Evolutionary conservation across 2,329 filamentous ascomycete genomes (phyloP).

Genomic region (Alternaria postmessia): DNA sequence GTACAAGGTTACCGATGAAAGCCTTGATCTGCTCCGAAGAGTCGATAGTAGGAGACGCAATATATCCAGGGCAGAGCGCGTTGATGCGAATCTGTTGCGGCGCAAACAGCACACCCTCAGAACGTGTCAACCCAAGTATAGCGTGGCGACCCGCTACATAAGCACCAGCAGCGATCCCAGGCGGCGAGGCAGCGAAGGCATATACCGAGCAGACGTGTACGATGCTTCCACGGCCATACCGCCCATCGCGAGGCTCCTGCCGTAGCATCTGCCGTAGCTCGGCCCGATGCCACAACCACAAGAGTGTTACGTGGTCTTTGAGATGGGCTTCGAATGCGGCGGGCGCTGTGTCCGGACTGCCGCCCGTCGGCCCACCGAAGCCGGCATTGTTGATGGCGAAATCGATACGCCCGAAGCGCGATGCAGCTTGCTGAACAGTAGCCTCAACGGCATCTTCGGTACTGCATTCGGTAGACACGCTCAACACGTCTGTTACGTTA

Average conservation of each 20-base stretch:
- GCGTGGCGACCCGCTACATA: conserved; percentile 62
- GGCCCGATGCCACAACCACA: conserved; percentile 63
- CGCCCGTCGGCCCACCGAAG: conserved; percentile 50
- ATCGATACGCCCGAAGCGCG: conserved; percentile 59
- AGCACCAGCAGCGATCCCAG: conserved; percentile 44
- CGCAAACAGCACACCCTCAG: conserved; percentile 61
- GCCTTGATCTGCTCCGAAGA: conserved; percentile 17
- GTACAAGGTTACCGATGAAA: conserved; percentile 13
- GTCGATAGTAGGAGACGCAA: conserved; percentile 49
- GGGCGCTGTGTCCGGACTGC: conserved; percentile 56
- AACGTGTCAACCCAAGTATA: conserved; percentile 60
- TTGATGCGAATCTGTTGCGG: conserved; percentile 62
- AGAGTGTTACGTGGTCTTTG: conserved; percentile 61
- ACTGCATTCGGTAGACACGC: conserved; percentile 10
- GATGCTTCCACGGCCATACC: conserved; percentile 55
- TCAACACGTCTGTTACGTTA: conserved; percentile 13
- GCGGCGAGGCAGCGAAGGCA: conserved; percentile 51
- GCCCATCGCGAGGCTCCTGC: conserved; percentile 48
- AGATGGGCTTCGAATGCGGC: conserved; percentile 59
- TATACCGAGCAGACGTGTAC: conserved; percentile 62
- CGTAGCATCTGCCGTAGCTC: conserved; percentile 58
- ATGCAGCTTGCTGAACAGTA: conserved; percentile 35
- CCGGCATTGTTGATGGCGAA: conserved; percentile 63
- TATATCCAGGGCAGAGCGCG: conserved; percentile 62
- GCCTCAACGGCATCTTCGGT: conserved; percentile 46